phyloP scores from a whole-genome alignment of 306 rosid species.

The Oxytropis ochrocephala region DNA sequence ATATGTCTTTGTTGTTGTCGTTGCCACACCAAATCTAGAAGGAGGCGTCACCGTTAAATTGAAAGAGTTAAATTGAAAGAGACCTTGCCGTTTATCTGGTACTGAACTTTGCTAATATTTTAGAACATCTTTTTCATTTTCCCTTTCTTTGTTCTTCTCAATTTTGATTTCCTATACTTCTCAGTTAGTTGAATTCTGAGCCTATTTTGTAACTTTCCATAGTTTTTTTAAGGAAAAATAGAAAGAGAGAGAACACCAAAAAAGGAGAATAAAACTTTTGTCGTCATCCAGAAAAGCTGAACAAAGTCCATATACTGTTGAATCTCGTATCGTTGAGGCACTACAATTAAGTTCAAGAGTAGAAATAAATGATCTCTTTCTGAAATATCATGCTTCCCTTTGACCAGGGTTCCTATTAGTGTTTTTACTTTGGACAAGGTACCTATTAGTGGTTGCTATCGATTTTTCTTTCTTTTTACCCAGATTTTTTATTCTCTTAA shows the following conservation, averaged over 20 bases:
- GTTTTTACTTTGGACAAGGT: no score
- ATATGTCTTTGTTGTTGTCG: slow-evolving; percentile 33
- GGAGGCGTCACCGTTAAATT: slow-evolving; percentile 39
- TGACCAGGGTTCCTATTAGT: background rate
- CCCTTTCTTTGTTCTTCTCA: background rate
- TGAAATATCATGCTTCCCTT: background rate
- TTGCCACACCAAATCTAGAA: slow-evolving; percentile 35
- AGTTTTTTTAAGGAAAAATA: background rate
- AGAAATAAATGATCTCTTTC: background rate
- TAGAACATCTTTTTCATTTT: background rate
- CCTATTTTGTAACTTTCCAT: background rate
- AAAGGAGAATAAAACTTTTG: background rate
- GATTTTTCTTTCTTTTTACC: background rate
- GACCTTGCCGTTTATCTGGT: background rate
- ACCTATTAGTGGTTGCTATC: background rate
- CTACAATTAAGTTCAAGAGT: slow-evolving; percentile 7
- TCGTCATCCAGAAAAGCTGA: background rate
- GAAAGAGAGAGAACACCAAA: background rate
- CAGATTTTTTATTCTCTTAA: background rate
- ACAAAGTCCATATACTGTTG: background rate
- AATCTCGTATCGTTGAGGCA: background rate
- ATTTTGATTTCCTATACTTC: background rate
- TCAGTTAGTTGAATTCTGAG: background rate
- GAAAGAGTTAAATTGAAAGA: slow-evolving; percentile 25
- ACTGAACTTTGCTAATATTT: slow-evolving; percentile 22